phyloP scores from a whole-genome alignment of 2,329 filamentous ascomycete genomes.

The Aspergillus piperis region DNA sequence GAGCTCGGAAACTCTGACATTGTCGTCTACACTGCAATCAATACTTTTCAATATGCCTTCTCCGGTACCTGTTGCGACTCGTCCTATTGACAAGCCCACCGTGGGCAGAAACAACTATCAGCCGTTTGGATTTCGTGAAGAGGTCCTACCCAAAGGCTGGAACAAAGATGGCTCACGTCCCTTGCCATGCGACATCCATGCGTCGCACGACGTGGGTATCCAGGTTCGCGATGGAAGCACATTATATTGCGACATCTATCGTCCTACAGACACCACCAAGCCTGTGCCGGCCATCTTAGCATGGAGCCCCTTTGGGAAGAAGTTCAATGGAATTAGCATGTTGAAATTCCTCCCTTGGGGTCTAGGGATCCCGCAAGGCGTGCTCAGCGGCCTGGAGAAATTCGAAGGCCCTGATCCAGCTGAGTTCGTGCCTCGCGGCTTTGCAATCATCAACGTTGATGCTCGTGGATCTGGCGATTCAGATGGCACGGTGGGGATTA shows the following conservation, averaged over 20 bases:
- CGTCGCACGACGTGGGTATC: conserved; percentile 4
- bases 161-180: conserved; percentile 5
- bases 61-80: conserved; percentile 3
- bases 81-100: conserved; percentile 7
- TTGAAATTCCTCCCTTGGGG: conserved; percentile 2
- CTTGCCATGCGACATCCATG: conserved; percentile 2
- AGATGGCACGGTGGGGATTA: conserved; percentile 4
- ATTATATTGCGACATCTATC: conserved; percentile 7
- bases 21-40: neutral
- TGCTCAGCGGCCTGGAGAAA: conserved; percentile 1
- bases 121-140: conserved; percentile 2
- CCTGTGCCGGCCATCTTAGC: conserved; percentile 1
- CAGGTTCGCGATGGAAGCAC: conserved; percentile 5
- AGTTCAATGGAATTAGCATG: conserved; percentile 7
- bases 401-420: conserved; percentile 7
- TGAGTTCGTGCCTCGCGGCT: conserved; percentile 6
- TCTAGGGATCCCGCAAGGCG: neutral
- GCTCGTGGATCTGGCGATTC: conserved; percentile 3
- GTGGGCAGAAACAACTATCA: conserved; percentile 8
- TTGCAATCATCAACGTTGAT: conserved; percentile 4
- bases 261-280: neutral
- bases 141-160: conserved; percentile 1
- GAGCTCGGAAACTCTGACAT: neutral
- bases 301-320: conserved; percentile 4
- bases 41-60: conserved; percentile 1